These are phyloP conservation scores for Aegilops longissima DNA, from an alignment of 176 grass and related monocot species.

Conservation along the genomic window DNA sequence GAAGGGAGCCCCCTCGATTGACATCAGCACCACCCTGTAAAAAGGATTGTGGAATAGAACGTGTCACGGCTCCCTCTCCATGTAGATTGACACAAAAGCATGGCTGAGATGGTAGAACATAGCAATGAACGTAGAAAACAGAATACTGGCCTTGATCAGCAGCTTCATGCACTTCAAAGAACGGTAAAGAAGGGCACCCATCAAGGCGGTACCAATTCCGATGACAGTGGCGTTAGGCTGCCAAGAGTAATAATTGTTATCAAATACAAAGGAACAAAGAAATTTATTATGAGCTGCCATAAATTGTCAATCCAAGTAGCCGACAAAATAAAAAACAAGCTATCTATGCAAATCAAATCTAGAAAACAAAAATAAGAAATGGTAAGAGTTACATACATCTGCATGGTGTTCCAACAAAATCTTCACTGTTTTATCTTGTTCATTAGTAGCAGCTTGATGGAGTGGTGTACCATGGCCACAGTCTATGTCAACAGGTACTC, in stretches of 20 bases:
- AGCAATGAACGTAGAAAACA: neutral
- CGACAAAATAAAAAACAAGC: neutral
- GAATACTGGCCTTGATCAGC: constrained; percentile 39
- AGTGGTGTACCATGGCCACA: constrained; percentile 28
- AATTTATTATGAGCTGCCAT: no score
- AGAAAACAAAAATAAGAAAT: constrained; percentile 10
- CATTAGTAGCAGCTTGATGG: neutral
- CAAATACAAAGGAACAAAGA: neutral
- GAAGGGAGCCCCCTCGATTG: neutral
- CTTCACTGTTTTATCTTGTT: constrained; percentile 34
- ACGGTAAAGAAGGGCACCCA: neutral
- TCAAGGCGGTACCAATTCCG: neutral
- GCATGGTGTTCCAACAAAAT: constrained; percentile 39
- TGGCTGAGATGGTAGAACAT: neutral
- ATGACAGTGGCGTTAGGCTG: constrained; percentile 22
- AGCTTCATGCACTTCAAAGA: constrained; percentile 51
- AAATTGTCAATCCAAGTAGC: no score
- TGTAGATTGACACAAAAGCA: neutral
- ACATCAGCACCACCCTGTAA: constrained; percentile 50
- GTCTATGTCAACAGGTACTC: constrained; percentile 28
- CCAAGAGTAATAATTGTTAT: neutral
- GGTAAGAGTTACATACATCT: constrained; percentile 8
- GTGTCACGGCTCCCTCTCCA: neutral
- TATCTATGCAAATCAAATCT: neutral
- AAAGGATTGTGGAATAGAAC: constrained; percentile 12